Percentiles rank a stretch among this genome's conserved stretches.
Evolutionary conservation across 768 basidiomycete species (phyloP).

Genomic region (Psilocybe subaeruginosa): DNA sequence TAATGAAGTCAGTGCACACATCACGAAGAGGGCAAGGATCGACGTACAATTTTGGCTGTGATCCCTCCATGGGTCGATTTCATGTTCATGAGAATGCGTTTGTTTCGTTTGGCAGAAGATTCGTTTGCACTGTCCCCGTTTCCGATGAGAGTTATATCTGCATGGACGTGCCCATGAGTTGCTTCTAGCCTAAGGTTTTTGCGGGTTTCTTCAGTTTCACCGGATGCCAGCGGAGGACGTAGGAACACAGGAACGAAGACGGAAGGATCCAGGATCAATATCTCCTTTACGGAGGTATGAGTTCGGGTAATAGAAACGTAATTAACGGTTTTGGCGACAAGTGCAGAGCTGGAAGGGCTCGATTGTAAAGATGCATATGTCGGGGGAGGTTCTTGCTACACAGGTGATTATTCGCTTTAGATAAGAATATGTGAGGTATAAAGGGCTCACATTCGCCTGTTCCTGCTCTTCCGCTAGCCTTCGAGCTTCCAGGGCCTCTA

Average conservation of each 20-base stretch:
- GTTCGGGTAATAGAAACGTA: conserved; percentile 28
- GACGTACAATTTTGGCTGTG: conserved; percentile 31
- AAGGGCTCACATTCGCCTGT: conserved; percentile 17
- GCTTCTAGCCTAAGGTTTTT: conserved; percentile 33
- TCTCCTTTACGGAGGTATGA: conserved; percentile 30
- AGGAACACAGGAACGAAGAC: conserved; percentile 30
- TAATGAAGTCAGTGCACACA: not conserved
- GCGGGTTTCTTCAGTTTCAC: conserved; percentile 27
- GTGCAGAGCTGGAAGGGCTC: conserved; percentile 3
- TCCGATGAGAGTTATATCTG: conserved; percentile 25
- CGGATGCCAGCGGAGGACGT: conserved; percentile 25
- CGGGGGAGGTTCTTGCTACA: conserved; percentile 32
- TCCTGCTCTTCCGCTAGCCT: conserved; percentile 28
- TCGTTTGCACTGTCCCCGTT: conserved; percentile 6
- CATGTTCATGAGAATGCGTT: conserved; percentile 27
- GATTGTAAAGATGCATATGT: conserved; percentile 33
- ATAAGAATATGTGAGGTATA: not conserved
- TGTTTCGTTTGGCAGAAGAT: conserved; percentile 15
- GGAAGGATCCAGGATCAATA: conserved; percentile 30
- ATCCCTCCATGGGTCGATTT: conserved; percentile 31
- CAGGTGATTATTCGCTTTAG: not conserved
- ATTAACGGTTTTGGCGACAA: conserved; percentile 26
- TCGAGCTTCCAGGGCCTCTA: conserved; percentile 27
- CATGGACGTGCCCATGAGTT: conserved; percentile 30
- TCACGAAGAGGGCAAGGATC: not conserved